phyloP scores from a whole-genome alignment of 2,329 filamentous ascomycete genomes.

The Colletotrichum horii region DNA sequence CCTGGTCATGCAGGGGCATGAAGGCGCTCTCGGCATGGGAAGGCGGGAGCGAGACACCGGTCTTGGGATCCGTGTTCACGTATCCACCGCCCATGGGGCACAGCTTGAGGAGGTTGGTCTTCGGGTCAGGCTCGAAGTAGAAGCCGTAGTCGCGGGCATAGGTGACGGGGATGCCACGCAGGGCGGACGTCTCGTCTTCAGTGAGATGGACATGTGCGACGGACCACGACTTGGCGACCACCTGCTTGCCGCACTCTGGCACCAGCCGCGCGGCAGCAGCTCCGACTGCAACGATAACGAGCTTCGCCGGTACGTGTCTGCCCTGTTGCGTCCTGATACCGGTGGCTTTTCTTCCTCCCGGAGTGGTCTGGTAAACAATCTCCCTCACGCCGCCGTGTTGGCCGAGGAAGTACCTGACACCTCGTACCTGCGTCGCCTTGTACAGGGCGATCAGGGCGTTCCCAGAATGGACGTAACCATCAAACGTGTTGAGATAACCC shows the following conservation, averaged over 20 bases:
- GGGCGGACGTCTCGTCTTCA: slow-evolving; percentile 54
- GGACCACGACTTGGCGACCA: slow-evolving; percentile 62
- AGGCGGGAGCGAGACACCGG: slow-evolving; percentile 35
- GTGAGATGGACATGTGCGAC: slow-evolving; percentile 65
- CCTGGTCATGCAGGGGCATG: slow-evolving; percentile 59
- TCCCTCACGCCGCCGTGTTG: slow-evolving; percentile 30
- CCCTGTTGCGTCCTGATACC: slow-evolving; percentile 1
- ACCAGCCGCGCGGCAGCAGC: slow-evolving; percentile 51
- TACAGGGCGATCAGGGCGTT: slow-evolving; percentile 56
- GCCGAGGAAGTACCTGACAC: slow-evolving; percentile 43
- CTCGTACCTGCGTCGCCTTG: slow-evolving; percentile 38
- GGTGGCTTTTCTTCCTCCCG: background rate
- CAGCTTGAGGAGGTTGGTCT: slow-evolving; percentile 63
- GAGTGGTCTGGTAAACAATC: slow-evolving; percentile 27
- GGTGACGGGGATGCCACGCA: slow-evolving; percentile 64
- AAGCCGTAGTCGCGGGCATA: slow-evolving; percentile 68
- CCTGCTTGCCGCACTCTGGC: slow-evolving; percentile 52
- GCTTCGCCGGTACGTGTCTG: slow-evolving; percentile 19
- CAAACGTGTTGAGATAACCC: slow-evolving; percentile 63
- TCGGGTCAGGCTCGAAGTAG: slow-evolving; percentile 68
- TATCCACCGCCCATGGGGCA: slow-evolving; percentile 65
- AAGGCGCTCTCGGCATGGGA: slow-evolving; percentile 44
- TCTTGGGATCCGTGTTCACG: slow-evolving; percentile 42
- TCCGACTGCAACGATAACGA: slow-evolving; percentile 58
- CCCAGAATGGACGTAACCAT: slow-evolving; percentile 61